These are phyloP conservation scores for Colletotrichum sp. DNA, from an alignment of 2,329 filamentous ascomycete genomes.

Conservation along the genomic window DNA sequence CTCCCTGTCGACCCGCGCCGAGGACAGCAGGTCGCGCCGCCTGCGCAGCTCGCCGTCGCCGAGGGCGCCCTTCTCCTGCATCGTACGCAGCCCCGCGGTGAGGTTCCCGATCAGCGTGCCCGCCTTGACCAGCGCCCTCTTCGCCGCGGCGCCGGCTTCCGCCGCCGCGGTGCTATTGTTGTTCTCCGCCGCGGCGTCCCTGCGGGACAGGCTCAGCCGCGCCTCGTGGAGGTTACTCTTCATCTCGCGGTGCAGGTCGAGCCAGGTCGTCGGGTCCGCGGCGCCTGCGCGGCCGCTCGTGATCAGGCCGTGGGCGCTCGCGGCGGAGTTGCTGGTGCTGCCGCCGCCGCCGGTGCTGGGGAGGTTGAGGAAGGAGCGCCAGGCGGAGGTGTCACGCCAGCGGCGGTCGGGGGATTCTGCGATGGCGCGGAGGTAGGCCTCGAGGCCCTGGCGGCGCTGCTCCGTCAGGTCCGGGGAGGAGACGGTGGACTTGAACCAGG, in stretches of 20 bases:
- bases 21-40: constrained; percentile 71
- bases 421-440: constrained; percentile 75
- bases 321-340: constrained; percentile 53
- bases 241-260: constrained; percentile 77
- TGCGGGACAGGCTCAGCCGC: constrained; percentile 66
- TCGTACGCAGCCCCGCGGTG: constrained; percentile 66
- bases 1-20: constrained; percentile 76
- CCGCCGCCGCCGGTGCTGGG: constrained; percentile 46
- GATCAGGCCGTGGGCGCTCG: constrained; percentile 50
- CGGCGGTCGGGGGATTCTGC: constrained; percentile 75
- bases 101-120: constrained; percentile 68
- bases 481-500: constrained; percentile 78
- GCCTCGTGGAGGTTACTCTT: constrained; percentile 75
- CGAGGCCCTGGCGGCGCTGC: constrained; percentile 70
- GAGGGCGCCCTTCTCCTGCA: constrained; percentile 60
- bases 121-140: constrained; percentile 73
- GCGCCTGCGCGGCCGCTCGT: constrained; percentile 28
- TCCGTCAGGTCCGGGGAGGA: constrained; percentile 74
- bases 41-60: constrained; percentile 79
- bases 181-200: constrained; percentile 59
- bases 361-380: constrained; percentile 77
- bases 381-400: constrained; percentile 77
- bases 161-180: constrained; percentile 48
- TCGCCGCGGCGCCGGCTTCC: constrained; percentile 76
- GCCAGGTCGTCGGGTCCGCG: constrained; percentile 72